Conservation (phyloP, 805 yeast species). For the Ogataea wickerhamii region DNA sequence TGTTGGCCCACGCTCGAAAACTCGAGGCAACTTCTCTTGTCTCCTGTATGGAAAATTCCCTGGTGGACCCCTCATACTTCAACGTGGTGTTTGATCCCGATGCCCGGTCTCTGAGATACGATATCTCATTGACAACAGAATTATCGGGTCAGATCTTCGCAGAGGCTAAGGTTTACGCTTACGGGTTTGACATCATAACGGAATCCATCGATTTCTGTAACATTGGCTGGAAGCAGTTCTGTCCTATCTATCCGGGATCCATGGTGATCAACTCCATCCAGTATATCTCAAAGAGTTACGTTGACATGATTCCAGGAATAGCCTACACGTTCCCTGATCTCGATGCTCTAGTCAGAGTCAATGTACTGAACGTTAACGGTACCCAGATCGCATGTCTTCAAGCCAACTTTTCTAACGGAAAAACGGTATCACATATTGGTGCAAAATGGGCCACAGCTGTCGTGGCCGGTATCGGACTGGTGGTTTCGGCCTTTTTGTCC, state of each 20-base stretch:
- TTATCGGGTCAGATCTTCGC: constrained; percentile 67
- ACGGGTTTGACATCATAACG: constrained; percentile 71
- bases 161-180: constrained; percentile 72
- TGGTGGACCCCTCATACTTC: constrained; percentile 68
- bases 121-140: constrained; percentile 65
- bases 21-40: constrained; percentile 73
- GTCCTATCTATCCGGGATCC: constrained; percentile 82
- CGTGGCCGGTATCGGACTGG: constrained; percentile 81
- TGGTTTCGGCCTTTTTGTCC: constrained; percentile 77
- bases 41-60: constrained; percentile 77
- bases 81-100: constrained; percentile 75
- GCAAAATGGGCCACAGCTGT: constrained; percentile 94
- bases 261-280: constrained; percentile 71
- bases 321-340: constrained; percentile 85
- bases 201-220: constrained; percentile 59
- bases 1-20: constrained; percentile 10
- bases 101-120: constrained; percentile 61
- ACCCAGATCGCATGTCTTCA: constrained; percentile 68
- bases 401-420: constrained; percentile 70
- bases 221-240: constrained; percentile 78
- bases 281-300: constrained; percentile 50
- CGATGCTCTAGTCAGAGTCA: constrained; percentile 70
- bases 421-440: constrained; percentile 73
- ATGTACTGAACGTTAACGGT: constrained; percentile 34
- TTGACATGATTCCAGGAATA: constrained; percentile 68